Conservation (phyloP, 345 rosid genomes). For the Brassica juncea region DNA sequence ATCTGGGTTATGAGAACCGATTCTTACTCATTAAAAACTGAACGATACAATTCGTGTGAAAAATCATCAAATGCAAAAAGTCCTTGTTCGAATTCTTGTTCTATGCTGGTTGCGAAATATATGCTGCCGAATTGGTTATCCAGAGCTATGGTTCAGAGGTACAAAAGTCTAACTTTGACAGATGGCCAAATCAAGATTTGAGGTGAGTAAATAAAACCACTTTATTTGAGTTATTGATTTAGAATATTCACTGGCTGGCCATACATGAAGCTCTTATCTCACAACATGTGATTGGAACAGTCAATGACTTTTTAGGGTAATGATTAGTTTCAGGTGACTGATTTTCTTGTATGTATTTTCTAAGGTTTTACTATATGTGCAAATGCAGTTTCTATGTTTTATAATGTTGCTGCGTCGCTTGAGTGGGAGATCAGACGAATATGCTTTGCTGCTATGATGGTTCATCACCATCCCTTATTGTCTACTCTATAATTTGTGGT, state of each 20-base stretch:
- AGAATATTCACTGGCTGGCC: no score
- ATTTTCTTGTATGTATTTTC: slow-evolving; percentile 52
- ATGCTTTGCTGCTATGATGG: slow-evolving; percentile 88
- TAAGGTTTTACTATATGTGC: slow-evolving; percentile 76
- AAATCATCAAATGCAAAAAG: slow-evolving; percentile 62
- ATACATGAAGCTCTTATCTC: no score
- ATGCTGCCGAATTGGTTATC: no score
- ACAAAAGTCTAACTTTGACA: no score
- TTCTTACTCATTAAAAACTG: slow-evolving; percentile 40
- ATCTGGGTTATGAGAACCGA: slow-evolving; percentile 52
- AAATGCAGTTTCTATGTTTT: slow-evolving; percentile 79
- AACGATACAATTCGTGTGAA: slow-evolving; percentile 53
- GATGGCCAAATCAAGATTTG: background rate
- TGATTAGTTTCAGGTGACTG: no score
- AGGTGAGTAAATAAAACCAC: no score
- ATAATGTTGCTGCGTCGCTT: slow-evolving; percentile 75
- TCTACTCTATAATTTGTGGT: slow-evolving; percentile 67
- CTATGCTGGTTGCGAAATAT: no score
- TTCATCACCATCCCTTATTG: slow-evolving; percentile 85
- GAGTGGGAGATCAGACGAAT: slow-evolving; percentile 88
- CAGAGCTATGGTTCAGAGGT: no score
- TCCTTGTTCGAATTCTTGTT: slow-evolving; percentile 42
- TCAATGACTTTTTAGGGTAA: no score
- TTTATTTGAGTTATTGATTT: no score
- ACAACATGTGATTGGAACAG: background rate